Percentiles rank a stretch among this genome's conserved stretches.
Evolutionary conservation across 208 protist species (phyloP).

Genomic region (Leishmania turanica): DNA sequence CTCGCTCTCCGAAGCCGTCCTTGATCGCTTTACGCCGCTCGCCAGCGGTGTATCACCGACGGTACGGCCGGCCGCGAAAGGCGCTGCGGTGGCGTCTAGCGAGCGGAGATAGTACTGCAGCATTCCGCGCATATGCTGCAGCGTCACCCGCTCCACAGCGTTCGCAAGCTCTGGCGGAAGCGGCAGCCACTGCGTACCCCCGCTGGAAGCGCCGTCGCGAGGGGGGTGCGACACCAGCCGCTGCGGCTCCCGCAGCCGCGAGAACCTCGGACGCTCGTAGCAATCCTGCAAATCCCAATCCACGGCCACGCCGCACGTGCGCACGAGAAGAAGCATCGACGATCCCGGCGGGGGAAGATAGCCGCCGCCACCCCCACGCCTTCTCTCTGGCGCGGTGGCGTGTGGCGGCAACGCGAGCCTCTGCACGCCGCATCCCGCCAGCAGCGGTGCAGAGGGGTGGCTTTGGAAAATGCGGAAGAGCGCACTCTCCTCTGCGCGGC

Average conservation of each 20-base stretch:
- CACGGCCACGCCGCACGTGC: conserved; percentile 43
- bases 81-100: conserved; percentile 3
- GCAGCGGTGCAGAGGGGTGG: conserved; percentile 42
- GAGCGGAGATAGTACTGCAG: conserved; percentile 60
- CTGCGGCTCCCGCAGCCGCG: conserved; percentile 11
- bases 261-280: conserved; percentile 34
- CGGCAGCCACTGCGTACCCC: conserved; percentile 3
- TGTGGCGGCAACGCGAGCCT: conserved; percentile 41
- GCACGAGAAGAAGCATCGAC: conserved; percentile 38
- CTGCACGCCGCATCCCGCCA: conserved; percentile 59
- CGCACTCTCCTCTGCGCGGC: conserved; percentile 63
- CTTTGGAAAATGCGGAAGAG: conserved; percentile 67
- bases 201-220: not conserved
- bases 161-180: conserved; percentile 37
- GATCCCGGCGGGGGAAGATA: not conserved
- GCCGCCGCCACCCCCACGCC: not conserved
- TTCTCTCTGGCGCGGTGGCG: conserved; percentile 12
- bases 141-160: conserved; percentile 28
- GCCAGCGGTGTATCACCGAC: not conserved
- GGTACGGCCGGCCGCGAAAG: not conserved
- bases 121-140: conserved; percentile 50
- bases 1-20: not conserved
- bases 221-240: conserved; percentile 1
- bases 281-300: conserved; percentile 56
- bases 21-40: not conserved